Base-by-base conservation (phyloP, 192 early-diverging fungal species). In the Backusella macrospora region DNA sequence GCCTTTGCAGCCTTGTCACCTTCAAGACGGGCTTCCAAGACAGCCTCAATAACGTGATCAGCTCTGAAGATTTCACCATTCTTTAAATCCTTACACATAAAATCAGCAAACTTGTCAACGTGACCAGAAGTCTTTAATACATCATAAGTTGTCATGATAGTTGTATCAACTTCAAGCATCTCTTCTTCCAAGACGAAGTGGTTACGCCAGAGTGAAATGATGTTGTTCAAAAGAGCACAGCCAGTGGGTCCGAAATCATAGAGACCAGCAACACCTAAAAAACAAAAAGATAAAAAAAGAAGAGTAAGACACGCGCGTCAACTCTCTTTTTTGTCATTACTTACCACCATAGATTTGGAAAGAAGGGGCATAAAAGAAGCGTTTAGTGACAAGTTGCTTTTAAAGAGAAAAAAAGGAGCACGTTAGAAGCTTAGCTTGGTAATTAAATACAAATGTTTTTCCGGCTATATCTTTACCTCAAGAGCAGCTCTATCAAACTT, bases 161-260 rank as follows among this genome's bases (percentile, higher is more conserved):
- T 92, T 78, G 95, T 96, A 77, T 99, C 98, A 37, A 99, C 87
- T 86, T 99, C 98, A 13, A 99, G 92, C 98, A 99, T 99, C 70
- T 99, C 96, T 84, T 99, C 98, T 81, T 99, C 98, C 16, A 99
- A 87, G 6, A 99, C 91, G 84, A 99, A 99, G 86, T 97, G 96
- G 83, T 94, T 92, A 72, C 95, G 88, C 96, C 96, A 98, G 43
- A 94, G 73, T 63, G 84, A 84, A 80, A 96, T 85, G 78, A 98
- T 87, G 80, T 97, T 98, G 79, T 89, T 91, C 84, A 95, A 93
- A 47, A 99, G 86, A 16, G 96, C 96, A 71, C 91, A 93, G 37
- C 96, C 96, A 26, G 96, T 90, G 16, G 98, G 98, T 18, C 98
- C 98, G 80, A 94, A 97, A 83, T 99, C 98, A 77, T 95, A 99